Evolutionary conservation across 345 rosid species (phyloP).

Genomic region (Eucalyptus sp.): DNA sequence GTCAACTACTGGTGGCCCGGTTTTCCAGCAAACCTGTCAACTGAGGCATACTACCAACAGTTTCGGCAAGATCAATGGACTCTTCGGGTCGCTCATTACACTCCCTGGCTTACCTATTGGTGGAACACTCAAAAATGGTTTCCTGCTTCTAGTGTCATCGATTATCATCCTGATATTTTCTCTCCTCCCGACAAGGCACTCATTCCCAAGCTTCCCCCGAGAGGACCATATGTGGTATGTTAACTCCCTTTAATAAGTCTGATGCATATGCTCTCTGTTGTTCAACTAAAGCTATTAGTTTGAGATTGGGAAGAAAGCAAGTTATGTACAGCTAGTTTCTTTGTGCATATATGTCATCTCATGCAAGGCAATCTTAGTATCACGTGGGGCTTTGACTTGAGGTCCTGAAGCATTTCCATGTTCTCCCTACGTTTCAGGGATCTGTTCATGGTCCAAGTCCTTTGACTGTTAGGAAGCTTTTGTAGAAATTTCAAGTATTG

Average conservation of each 20-base stretch:
- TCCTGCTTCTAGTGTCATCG: conserved; percentile 20
- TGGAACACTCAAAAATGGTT: conserved; percentile 59
- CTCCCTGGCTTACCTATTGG: conserved; percentile 62
- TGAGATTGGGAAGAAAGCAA: background rate
- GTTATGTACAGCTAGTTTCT: background rate
- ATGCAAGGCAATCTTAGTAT: background rate
- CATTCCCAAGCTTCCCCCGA: conserved; percentile 1
- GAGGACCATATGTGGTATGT: conserved; percentile 3
- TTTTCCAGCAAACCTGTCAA: conserved; percentile 33
- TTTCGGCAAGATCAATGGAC: conserved; percentile 41
- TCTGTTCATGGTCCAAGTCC: background rate
- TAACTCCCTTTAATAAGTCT: background rate
- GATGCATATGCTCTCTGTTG: background rate
- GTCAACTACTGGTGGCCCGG: conserved; percentile 52
- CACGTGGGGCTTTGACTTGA: background rate
- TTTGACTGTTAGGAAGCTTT: background rate
- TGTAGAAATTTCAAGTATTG: background rate
- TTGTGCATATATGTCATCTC: background rate
- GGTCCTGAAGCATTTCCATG: background rate
- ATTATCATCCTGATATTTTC: conserved; percentile 2
- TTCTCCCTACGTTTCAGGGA: background rate
- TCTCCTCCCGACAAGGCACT: conserved; percentile 29
- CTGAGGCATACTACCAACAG: conserved; percentile 25
- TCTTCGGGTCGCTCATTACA: conserved; percentile 40
- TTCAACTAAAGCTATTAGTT: background rate